Evolutionary conservation across 2,329 filamentous ascomycete genomes (phyloP).

Genomic region (Fusarium sp.): DNA sequence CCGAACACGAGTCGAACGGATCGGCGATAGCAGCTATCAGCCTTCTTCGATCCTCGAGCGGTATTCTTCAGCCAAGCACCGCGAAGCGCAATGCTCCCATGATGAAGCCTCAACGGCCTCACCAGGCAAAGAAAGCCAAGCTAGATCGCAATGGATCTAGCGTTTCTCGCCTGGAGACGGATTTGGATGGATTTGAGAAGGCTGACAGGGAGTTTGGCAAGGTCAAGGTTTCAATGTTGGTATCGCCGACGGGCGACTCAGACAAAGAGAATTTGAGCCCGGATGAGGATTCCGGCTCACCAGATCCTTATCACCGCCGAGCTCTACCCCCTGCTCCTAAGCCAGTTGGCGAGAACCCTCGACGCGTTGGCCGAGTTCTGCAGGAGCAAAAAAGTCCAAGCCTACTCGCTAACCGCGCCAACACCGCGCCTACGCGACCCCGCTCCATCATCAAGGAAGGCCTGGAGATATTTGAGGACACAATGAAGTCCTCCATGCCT

Average conservation of each 20-base stretch:
- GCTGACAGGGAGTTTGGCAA: slow-evolving; percentile 49
- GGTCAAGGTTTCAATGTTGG: slow-evolving; percentile 58
- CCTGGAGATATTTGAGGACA: slow-evolving; percentile 69
- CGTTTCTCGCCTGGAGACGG: slow-evolving; percentile 71
- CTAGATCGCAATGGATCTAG: slow-evolving; percentile 74
- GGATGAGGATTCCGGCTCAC: slow-evolving; percentile 62
- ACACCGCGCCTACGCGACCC: slow-evolving; percentile 59
- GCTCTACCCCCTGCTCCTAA: slow-evolving; percentile 55
- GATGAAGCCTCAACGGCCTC: slow-evolving; percentile 51
- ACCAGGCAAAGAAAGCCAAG: slow-evolving; percentile 73
- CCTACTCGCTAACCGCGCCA: slow-evolving; percentile 56
- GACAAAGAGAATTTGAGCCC: slow-evolving; percentile 95
- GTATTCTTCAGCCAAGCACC: slow-evolving; percentile 67
- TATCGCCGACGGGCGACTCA: slow-evolving; percentile 72
- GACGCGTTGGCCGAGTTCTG: slow-evolving; percentile 59
- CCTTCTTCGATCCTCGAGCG: slow-evolving; percentile 79
- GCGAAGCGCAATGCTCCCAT: slow-evolving; percentile 75
- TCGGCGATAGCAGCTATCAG: slow-evolving; percentile 87
- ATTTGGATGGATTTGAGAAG: slow-evolving; percentile 49
- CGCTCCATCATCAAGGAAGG: slow-evolving; percentile 52
- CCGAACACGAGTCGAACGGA: slow-evolving; percentile 84
- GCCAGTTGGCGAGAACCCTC: slow-evolving; percentile 51
- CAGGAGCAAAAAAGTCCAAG: slow-evolving; percentile 57
- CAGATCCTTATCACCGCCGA: slow-evolving; percentile 51
- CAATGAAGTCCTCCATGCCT: slow-evolving; percentile 48